phyloP scores from a whole-genome alignment of 176 grass and related monocot genomes.

The Guadua angustifolia region DNA sequence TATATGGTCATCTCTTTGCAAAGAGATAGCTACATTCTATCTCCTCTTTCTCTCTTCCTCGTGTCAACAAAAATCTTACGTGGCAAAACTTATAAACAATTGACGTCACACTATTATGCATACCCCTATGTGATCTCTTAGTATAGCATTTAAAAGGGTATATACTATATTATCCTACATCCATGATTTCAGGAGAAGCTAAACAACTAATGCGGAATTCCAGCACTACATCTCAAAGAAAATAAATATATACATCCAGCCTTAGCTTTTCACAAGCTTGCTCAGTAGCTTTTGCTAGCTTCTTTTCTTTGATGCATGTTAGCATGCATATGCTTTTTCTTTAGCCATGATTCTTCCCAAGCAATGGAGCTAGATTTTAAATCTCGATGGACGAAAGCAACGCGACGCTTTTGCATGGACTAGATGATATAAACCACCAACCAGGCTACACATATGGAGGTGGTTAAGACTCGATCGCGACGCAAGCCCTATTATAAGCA shows the following conservation, averaged over 20 bases:
- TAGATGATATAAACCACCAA: slow-evolving; percentile 47
- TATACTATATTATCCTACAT: background rate
- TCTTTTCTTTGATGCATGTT: slow-evolving; percentile 48
- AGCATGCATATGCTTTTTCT: slow-evolving; percentile 40
- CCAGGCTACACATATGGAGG: slow-evolving; percentile 29
- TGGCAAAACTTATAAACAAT: too few species aligned
- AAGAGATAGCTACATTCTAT: too few species aligned
- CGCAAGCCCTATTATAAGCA: slow-evolving; percentile 13
- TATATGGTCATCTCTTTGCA: too few species aligned
- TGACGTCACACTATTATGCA: too few species aligned
- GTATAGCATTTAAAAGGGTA: background rate
- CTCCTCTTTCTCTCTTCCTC: too few species aligned
- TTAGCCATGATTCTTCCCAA: slow-evolving; percentile 47
- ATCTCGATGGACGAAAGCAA: slow-evolving; percentile 36
- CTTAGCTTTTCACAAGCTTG: slow-evolving; percentile 42
- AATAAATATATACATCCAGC: background rate
- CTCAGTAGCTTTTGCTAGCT: slow-evolving; percentile 21
- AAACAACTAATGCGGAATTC: slow-evolving; percentile 28
- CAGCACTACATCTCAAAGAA: slow-evolving; percentile 24
- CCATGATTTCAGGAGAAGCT: slow-evolving; percentile 52
- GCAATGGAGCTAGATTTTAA: slow-evolving; percentile 35
- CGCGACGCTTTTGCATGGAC: slow-evolving; percentile 4
- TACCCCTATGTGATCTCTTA: background rate
- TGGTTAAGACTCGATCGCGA: slow-evolving; percentile 25
- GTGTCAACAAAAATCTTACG: too few species aligned